Conservation (phyloP, 345 rosid genomes). For the Populus nigra region DNA sequence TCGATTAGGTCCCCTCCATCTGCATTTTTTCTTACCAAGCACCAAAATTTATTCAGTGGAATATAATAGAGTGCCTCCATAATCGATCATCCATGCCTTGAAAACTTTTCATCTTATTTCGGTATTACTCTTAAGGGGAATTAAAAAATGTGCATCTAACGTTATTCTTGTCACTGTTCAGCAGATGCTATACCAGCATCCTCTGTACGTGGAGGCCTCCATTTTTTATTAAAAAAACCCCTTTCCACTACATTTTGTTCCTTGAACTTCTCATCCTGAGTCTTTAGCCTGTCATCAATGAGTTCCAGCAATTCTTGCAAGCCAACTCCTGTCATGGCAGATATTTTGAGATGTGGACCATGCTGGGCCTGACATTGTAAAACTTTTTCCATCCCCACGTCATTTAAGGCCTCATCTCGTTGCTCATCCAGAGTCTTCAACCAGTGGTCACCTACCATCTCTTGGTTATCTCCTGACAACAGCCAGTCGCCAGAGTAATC, state of each 20-base stretch:
- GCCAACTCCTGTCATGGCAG: constrained; percentile 72
- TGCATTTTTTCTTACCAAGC: no score
- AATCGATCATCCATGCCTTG: not conserved
- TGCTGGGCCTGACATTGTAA: constrained; percentile 22
- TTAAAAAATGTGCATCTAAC: no score
- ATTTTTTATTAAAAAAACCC: constrained; percentile 45
- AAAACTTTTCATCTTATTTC: not conserved
- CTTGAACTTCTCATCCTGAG: constrained; percentile 38
- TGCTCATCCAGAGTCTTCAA: constrained; percentile 31
- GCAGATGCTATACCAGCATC: constrained; percentile 4
- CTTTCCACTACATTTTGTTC: constrained; percentile 36
- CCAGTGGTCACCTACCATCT: constrained; percentile 22
- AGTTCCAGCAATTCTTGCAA: constrained; percentile 63
- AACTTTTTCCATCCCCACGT: constrained; percentile 11
- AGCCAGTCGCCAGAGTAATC: constrained; percentile 46
- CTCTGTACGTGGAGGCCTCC: constrained; percentile 64
- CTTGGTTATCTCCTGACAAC: constrained; percentile 42
- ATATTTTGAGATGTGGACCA: constrained; percentile 59
- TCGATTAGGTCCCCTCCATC: no score
- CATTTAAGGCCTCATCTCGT: constrained; percentile 17
- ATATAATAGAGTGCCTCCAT: no score
- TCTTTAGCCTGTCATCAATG: constrained; percentile 54
- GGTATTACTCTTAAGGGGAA: no score
- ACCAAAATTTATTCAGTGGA: no score
- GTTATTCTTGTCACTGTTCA: not conserved